phyloP scores from a whole-genome alignment of 495 filamentous ascomycete genomes.

The Talaromyces ruber region DNA sequence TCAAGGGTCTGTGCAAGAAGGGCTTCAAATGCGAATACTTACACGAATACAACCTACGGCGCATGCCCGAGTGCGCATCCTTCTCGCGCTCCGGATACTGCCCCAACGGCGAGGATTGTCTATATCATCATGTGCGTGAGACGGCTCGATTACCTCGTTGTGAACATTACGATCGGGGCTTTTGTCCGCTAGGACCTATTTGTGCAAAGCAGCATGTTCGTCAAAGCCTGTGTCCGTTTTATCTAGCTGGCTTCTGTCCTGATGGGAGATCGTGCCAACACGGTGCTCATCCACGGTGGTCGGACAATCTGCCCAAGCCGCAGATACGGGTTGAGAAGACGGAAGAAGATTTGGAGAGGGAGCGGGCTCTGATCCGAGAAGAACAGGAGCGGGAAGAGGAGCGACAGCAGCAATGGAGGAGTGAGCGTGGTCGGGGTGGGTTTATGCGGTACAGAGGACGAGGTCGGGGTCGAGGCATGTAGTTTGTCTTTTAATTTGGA shows the following conservation, averaged over 20 bases:
- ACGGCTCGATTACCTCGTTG: constrained; percentile 72
- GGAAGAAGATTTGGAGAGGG: constrained; percentile 53
- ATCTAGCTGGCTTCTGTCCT: constrained; percentile 90
- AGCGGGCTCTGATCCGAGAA: constrained; percentile 43
- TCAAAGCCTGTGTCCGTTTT: constrained; percentile 66
- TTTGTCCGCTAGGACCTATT: constrained; percentile 79
- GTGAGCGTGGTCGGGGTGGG: constrained; percentile 36
- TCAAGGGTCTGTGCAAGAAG: constrained; percentile 95
- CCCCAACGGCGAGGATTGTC: constrained; percentile 90
- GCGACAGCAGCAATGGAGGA: constrained; percentile 43
- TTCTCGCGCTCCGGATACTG: constrained; percentile 86
- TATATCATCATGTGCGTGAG: constrained; percentile 91
- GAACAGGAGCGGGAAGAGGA: constrained; percentile 44
- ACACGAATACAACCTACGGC: constrained; percentile 95
- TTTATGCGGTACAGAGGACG: constrained; percentile 42
- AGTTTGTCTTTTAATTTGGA: background rate
- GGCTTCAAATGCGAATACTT: constrained; percentile 91
- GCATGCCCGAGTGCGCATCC: constrained; percentile 96
- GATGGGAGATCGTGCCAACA: constrained; percentile 68
- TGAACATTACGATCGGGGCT: constrained; percentile 91
- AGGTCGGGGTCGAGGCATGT: constrained; percentile 35
- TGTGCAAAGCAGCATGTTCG: constrained; percentile 85
- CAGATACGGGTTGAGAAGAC: constrained; percentile 53
- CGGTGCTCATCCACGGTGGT: constrained; percentile 76
- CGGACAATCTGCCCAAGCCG: constrained; percentile 62